Base-by-base conservation (phyloP, 1,284 basidiomycete genomes). In the Puccinia horiana region DNA sequence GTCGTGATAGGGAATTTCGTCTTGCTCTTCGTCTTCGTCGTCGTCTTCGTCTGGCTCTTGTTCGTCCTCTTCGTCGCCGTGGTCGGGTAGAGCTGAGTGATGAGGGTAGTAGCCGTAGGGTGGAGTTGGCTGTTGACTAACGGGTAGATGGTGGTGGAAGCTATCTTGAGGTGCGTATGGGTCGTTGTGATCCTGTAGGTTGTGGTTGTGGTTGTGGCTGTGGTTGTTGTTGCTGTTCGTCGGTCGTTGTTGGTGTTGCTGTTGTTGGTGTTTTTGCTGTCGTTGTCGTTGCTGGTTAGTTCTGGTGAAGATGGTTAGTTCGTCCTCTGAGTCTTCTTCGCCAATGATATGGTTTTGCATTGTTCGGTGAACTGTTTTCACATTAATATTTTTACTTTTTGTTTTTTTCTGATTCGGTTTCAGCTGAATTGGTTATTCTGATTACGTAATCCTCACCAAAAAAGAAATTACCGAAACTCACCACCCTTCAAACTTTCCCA, bases 311-410 rank as follows among this genome's bases (percentile, higher is more conserved):
- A 14, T 12, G 23, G 12, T 26, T 20, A 26, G 54, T 26, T 52
- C 49, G 23, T 52, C 44, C 18, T 42, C 32, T 37, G 32, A 26
- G 40, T 58, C 56, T 26, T 56, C 54, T n/a, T 63, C 75, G 20
- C 75, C 75, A 11, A 76, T 32, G 58, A 76, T 76, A 23, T 76
- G 75, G 37, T 32, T 63, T 40, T 54, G 63, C 75, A 76, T 76
- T 47, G 9, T 47, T 9, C 16, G 44, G 8, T 47, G 44, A 9
- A 47, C 44, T 47, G 44, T 47, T 47, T 47, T 47, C 9, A n/a
- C n/a, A n/a, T n/a, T n/a, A n/a, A n/a, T n/a, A n/a, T n/a, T n/a
- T n/a, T n/a, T n/a, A n/a, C n/a, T n/a, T n/a, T n/a, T n/a, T n/a
- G n/a, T n/a, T n/a, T n/a, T n/a, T n/a, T n/a, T n/a, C 44, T 47